These are phyloP conservation scores for Irpex sp. DNA, from an alignment of 1,284 basidiomycete species.

Conservation along the genomic window DNA sequence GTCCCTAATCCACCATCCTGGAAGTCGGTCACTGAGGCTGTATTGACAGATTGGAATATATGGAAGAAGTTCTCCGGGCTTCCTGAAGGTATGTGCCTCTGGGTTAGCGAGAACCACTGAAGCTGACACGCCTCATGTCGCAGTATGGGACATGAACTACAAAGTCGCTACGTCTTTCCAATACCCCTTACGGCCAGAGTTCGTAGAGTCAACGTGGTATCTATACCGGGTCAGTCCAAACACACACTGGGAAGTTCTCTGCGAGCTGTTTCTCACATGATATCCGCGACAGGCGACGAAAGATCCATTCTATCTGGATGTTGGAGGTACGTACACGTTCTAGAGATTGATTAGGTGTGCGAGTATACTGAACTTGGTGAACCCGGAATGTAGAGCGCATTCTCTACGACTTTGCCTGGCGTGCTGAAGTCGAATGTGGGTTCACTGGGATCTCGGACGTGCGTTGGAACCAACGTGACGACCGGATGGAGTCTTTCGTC, in stretches of 20 bases:
- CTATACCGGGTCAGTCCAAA: constrained; percentile 69
- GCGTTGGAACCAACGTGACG: constrained; percentile 75
- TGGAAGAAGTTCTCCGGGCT: constrained; percentile 84
- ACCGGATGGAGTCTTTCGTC: constrained; percentile 92
- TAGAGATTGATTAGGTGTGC: neutral
- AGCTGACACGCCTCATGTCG: neutral
- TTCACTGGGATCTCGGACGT: constrained; percentile 81
- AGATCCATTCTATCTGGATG: constrained; percentile 88
- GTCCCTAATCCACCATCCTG: constrained; percentile 18
- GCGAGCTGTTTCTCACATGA: neutral
- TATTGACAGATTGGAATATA: constrained; percentile 74
- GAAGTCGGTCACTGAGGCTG: neutral
- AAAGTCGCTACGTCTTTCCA: constrained; percentile 73
- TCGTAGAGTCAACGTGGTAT: constrained; percentile 93
- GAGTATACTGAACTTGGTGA: neutral
- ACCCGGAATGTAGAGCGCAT: constrained; percentile 60
- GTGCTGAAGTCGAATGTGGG: constrained; percentile 82
- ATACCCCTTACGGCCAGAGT: constrained; percentile 87
- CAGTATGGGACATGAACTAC: constrained; percentile 78
- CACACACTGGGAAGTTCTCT: neutral
- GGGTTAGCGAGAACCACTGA: too few relatives aligned
- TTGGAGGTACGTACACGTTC: constrained; percentile 43
- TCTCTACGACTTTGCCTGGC: constrained; percentile 67
- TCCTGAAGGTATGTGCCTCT: constrained; percentile 53
- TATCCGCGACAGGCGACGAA: constrained; percentile 68